Evolutionary conservation across 768 basidiomycete genomes (phyloP).

Genomic region (Candolleomyces aberdarensis): DNA sequence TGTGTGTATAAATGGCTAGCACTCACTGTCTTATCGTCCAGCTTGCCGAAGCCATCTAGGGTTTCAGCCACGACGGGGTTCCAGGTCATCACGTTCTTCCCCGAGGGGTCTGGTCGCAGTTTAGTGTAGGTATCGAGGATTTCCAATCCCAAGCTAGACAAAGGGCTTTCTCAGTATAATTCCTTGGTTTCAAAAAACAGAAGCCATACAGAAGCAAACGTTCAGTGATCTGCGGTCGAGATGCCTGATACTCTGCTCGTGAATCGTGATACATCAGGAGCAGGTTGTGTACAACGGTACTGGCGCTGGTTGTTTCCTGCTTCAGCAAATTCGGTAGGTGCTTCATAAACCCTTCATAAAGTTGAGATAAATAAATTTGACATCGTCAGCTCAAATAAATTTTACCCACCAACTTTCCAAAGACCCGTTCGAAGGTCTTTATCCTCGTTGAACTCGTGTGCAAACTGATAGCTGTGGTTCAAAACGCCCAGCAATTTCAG

Average conservation of each 20-base stretch:
- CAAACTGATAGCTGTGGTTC: conserved; percentile 97
- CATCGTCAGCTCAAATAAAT: neutral
- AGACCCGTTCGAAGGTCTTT: conserved; percentile 94
- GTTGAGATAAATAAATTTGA: neutral
- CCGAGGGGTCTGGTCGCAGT: conserved; percentile 85
- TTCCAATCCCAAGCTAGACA: conserved; percentile 72
- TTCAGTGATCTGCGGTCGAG: conserved; percentile 76
- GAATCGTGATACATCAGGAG: conserved; percentile 92
- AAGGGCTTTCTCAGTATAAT: conserved; percentile 1
- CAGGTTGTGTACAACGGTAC: conserved; percentile 89
- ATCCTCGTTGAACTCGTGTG: conserved; percentile 95
- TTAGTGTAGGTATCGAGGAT: conserved; percentile 91
- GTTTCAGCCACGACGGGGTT: conserved; percentile 98
- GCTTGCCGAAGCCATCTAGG: conserved; percentile 81
- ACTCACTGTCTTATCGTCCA: conserved; percentile 89
- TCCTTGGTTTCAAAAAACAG: neutral
- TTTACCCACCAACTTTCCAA: conserved; percentile 96
- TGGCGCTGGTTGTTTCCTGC: conserved; percentile 96
- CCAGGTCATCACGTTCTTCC: conserved; percentile 95
- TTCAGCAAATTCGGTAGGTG: conserved; percentile 96
- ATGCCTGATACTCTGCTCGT: conserved; percentile 82
- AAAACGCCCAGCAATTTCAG: conserved; percentile 92
- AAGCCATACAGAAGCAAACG: conserved; percentile 64
- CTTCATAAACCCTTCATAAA: conserved; percentile 89
- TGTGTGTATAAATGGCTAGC: neutral